Base-by-base conservation (phyloP, 495 filamentous ascomycete species). In the Cercophora newfieldiana region DNA sequence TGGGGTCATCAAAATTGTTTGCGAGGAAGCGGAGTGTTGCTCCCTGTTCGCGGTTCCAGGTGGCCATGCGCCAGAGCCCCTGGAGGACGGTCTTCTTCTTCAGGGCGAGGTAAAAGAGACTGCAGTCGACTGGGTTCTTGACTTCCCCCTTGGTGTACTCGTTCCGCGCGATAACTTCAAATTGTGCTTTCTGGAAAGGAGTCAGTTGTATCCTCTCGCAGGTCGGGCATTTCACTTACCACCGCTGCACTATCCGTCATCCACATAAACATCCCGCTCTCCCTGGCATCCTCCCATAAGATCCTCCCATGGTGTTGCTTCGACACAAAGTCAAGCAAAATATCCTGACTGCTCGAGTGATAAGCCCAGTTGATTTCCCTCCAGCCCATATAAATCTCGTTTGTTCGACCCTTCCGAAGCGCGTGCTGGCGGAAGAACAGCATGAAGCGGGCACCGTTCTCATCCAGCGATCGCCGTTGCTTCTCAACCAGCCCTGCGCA, bases 191-290 rank as follows among this genome's bases (percentile, higher is more conserved):
- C 90, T 93, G 67, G 10, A 61, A 22, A 25, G 30, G 18, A 6
- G 29, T 47, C 1, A 30, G 44, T 28, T 10, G 7, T 14, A 22
- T 29, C 10, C 10, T 25, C 1, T n/a, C 29, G 2, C 28, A 50
- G 22, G 24, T 12, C 49, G 24, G 61, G 29, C 0, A 25, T 16
- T 22, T 10, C 10, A 71, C 89, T 78, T 84, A 95, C 91, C 69
- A 97, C 81, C 12, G 93, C 90, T 63, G 82, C 82, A 29, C 81
- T 69, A 73, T 96, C 94, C 0, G 85, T 87, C 71, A 99, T 78
- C 96, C 95, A 99, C 90, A 97, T 93, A 71, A 97, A 97, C 63
- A 98, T 86, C 16, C 95, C 94, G 67, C 89, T 91, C 72, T 96
- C 91, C 58, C 90, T 79, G 16, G 95, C 95, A 66, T 92, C 83